Base-by-base conservation (phyloP, 352 stramenopile species). In the Pythium folliculosum region DNA sequence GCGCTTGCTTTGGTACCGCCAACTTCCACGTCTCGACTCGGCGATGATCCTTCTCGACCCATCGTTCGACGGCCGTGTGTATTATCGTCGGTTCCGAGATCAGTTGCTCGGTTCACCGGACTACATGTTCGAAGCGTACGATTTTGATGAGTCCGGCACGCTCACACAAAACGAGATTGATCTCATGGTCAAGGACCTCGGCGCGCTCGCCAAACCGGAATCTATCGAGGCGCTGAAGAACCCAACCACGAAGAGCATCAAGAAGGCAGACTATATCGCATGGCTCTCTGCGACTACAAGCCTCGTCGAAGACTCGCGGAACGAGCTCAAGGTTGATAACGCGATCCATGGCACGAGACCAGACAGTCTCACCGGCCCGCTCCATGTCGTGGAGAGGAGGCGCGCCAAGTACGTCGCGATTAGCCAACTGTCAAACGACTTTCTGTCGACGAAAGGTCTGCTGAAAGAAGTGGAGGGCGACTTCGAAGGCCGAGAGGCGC, bases 331-430 rank as follows among this genome's bases (percentile, higher is more conserved):
- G 40, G 72, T 92, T 47, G 97, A 99, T 71, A 99, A 99, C 57
- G 92, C 92, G 0, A 73, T 98, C 21, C 95, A 98, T 72, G 58
- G 77, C 0, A 99, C 97, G 1, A 69, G 88, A 5, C 89, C 93
- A 12, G 97, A 99, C 67, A 91, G 95, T 22, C 74, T 98, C 12
- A 97, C 95, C 16, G 96, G 94, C 1, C 85, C 84, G 0, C 69
- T 93, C 25, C 79, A 86, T 14, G 82, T 98, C 10, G 87, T 98
- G 0, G 89, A 99, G 73, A 78, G 74, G 22, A 81, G 97, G 16
- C 71, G 96, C 27, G 89, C 96, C 35, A 99, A 99, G 69, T 99
- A 97, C 73, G 77, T 99, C 17, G 89, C 95, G 22, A 92, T 99
- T 51, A 97, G 86, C 44, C 75, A 80, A 17, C 78, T 99, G 1